A percentile compares a stretch with the other conserved stretches of the same genome.
phyloP scores from a whole-genome alignment of 73 alveolate species.

The Tetrahymena borealis region DNA sequence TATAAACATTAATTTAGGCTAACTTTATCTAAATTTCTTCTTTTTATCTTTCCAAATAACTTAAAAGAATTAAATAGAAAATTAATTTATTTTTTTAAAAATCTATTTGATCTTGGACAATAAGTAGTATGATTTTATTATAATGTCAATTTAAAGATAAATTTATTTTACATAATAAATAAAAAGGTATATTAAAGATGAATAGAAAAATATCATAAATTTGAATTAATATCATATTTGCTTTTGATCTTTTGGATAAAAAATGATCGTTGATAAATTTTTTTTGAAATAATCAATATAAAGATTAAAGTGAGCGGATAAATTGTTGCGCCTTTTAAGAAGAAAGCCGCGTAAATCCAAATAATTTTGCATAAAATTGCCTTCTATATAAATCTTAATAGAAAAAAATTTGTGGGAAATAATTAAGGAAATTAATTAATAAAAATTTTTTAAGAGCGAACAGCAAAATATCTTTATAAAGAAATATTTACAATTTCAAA shows the following conservation, averaged over 20 bases:
- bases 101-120: too few species aligned
- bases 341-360: background rate
- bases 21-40: too few species aligned
- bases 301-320: background rate
- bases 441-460: background rate
- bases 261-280: background rate
- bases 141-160: too few species aligned
- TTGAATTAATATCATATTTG: too few species aligned
- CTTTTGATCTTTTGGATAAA: background rate
- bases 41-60: too few species aligned
- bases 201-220: too few species aligned
- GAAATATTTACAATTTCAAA: background rate
- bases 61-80: too few species aligned
- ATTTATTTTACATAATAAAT: too few species aligned
- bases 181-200: too few species aligned
- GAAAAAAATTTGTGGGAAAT: background rate
- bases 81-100: too few species aligned
- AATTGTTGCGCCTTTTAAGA: slow-evolving; percentile 1
- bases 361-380: background rate
- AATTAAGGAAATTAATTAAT: background rate
- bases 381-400: background rate
- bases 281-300: background rate
- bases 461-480: background rate
- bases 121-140: too few species aligned
- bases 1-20: too few species aligned